phyloP scores from a whole-genome alignment of 305 asterid genomes.

The Lippia alba region DNA sequence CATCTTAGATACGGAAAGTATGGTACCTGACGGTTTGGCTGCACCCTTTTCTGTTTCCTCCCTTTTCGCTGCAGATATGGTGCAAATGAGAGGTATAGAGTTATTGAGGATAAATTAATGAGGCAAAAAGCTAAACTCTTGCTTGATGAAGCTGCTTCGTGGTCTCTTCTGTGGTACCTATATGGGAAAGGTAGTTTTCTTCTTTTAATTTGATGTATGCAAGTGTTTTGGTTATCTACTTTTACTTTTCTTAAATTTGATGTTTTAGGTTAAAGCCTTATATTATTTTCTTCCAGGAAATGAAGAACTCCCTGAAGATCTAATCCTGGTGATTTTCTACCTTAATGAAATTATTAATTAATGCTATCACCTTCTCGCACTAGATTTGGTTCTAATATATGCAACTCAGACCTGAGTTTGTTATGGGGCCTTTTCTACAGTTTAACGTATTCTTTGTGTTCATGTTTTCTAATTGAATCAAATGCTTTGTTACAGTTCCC shows the following conservation, averaged over 20 bases:
- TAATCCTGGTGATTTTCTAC: conserved; percentile 65
- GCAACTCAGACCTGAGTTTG: conserved; percentile 17
- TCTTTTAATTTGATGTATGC: conserved; percentile 13
- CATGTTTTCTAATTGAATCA: conserved; percentile 27
- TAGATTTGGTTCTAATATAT: conserved; percentile 32
- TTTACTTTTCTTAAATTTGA: conserved; percentile 29
- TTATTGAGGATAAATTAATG: conserved; percentile 90
- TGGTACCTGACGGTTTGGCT: conserved; percentile 20
- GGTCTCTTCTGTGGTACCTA: conserved; percentile 97
- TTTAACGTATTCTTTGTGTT: conserved; percentile 30
- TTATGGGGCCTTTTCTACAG: conserved; percentile 2
- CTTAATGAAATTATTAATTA: conserved; percentile 23
- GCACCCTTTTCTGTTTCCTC: neutral
- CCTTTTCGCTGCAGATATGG: conserved; percentile 69
- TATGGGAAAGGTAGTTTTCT: conserved; percentile 81
- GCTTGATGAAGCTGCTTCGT: conserved; percentile 98
- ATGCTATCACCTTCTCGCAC: conserved; percentile 30
- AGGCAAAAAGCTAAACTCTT: conserved; percentile 78
- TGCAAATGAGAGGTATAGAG: conserved; percentile 77
- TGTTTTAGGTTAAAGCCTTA: conserved; percentile 34
- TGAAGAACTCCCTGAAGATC: conserved; percentile 79
- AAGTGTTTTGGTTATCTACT: conserved; percentile 4
- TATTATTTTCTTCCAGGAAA: conserved; percentile 64
- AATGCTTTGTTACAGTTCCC: conserved; percentile 66
- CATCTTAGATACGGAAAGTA: neutral